A percentile compares a stretch with the other conserved stretches of the same genome.
These are phyloP conservation scores for Cladosporium phlei DNA, from an alignment of 2,329 filamentous ascomycete genomes.

Conservation along the genomic window DNA sequence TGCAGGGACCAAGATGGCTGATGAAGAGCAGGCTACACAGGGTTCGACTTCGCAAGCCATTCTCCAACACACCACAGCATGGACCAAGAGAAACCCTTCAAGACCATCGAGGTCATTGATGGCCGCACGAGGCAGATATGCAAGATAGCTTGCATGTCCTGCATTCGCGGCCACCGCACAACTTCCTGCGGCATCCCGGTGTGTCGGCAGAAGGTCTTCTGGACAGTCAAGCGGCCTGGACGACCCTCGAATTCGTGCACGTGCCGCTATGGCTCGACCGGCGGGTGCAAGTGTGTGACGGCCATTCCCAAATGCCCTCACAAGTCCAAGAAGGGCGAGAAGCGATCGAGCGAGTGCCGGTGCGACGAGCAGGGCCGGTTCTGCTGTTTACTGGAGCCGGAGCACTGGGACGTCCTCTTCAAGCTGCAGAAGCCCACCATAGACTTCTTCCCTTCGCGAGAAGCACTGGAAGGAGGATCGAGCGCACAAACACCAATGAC, in stretches of 20 bases:
- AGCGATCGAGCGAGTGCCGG: slow-evolving; percentile 29
- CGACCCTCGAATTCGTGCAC: slow-evolving; percentile 32
- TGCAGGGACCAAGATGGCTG: slow-evolving; percentile 8
- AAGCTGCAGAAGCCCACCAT: slow-evolving; percentile 27
- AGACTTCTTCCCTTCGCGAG: slow-evolving; percentile 26
- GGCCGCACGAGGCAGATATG: slow-evolving; percentile 28
- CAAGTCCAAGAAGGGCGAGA: slow-evolving; percentile 33
- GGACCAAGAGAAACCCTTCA: slow-evolving; percentile 32
- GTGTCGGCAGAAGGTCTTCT: slow-evolving; percentile 32
- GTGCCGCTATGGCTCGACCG: slow-evolving; percentile 29
- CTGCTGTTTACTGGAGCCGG: slow-evolving; percentile 30
- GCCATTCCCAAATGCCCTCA: slow-evolving; percentile 30
- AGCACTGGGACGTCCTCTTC: slow-evolving; percentile 29
- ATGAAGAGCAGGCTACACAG: slow-evolving; percentile 14
- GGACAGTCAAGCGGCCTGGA: slow-evolving; percentile 33
- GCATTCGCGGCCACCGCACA: slow-evolving; percentile 33
- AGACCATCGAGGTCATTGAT: slow-evolving; percentile 33
- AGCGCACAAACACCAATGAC: slow-evolving; percentile 9
- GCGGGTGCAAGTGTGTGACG: slow-evolving; percentile 32
- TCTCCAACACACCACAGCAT: slow-evolving; percentile 6
- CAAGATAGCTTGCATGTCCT: slow-evolving; percentile 35
- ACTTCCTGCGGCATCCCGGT: slow-evolving; percentile 33
- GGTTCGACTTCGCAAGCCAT: neutral
- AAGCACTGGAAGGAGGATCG: slow-evolving; percentile 25
- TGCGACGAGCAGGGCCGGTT: slow-evolving; percentile 33